These are phyloP conservation scores for Cyclotella sp. DNA, from an alignment of 108 stramenopile genomes.

Conservation along the genomic window DNA sequence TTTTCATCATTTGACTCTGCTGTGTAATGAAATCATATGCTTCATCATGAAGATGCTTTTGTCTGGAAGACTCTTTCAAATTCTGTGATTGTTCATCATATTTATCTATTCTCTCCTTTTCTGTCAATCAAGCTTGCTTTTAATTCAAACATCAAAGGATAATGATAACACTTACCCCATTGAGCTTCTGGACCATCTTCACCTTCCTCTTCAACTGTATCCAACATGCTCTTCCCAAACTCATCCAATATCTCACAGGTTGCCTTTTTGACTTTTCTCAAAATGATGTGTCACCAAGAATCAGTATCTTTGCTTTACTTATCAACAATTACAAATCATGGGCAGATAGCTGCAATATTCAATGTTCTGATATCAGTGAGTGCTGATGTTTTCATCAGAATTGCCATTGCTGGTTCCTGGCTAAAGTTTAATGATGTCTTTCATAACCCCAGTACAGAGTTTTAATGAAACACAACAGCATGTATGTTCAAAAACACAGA, in stretches of 20 bases:
- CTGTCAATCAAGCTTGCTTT: background rate
- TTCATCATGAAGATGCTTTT: background rate
- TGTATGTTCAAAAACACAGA: too few relatives aligned
- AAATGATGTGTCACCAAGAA: background rate
- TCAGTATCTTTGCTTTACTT: background rate
- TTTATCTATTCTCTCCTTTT: background rate
- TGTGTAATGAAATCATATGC: background rate
- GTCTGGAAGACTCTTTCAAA: background rate
- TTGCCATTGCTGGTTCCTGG: background rate
- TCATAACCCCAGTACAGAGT: too few relatives aligned
- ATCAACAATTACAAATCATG: background rate
- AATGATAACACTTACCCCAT: background rate
- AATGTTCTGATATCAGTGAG: background rate
- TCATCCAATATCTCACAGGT: background rate
- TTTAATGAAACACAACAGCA: too few relatives aligned
- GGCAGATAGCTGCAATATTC: background rate
- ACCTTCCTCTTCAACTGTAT: background rate
- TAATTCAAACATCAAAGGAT: background rate
- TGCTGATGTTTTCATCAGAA: background rate
- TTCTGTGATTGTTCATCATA: background rate
- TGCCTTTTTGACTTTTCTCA: background rate
- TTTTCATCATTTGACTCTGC: background rate
- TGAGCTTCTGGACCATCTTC: background rate
- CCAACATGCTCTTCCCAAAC: background rate
- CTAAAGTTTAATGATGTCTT: background rate